Conservation (phyloP, 306 rosid species). For the Spatholobus suberectus region DNA sequence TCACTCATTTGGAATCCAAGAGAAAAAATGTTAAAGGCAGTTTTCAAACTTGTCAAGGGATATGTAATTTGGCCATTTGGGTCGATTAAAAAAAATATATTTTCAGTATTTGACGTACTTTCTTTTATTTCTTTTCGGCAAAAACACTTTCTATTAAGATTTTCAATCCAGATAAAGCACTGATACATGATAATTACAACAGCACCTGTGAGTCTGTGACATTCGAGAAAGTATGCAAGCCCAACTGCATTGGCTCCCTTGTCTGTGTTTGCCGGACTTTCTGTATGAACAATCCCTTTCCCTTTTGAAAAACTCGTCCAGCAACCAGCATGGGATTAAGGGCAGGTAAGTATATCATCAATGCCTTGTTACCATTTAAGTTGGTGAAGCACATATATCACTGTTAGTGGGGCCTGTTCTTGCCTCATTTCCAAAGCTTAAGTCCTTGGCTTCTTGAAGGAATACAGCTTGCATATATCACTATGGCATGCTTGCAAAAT, state of each 20-base stretch:
- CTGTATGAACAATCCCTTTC: background rate
- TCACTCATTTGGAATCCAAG: background rate
- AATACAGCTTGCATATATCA: background rate
- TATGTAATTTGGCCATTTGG: background rate
- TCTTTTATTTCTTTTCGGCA: background rate
- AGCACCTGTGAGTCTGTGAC: conserved; percentile 16
- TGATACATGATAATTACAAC: background rate
- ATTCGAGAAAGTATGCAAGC: background rate
- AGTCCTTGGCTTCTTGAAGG: conserved; percentile 24
- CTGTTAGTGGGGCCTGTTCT: conserved; percentile 28
- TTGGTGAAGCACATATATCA: conserved; percentile 23
- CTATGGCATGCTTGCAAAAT: conserved; percentile 38
- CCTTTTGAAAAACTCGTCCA: conserved; percentile 22
- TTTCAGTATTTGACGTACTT: background rate
- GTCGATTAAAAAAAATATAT: background rate
- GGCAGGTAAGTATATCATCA: conserved; percentile 12
- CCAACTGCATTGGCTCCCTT: background rate
- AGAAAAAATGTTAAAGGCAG: background rate
- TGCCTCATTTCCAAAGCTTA: conserved; percentile 24
- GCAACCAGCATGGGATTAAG: background rate
- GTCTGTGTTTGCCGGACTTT: conserved; percentile 1
- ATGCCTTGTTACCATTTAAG: background rate
- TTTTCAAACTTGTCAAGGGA: background rate
- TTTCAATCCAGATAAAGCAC: conserved; percentile 25
- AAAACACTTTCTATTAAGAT: conserved; percentile 6